Evolutionary conservation across 768 basidiomycete species (phyloP).

Genomic region (Rhizopogon vesiculosus): DNA sequence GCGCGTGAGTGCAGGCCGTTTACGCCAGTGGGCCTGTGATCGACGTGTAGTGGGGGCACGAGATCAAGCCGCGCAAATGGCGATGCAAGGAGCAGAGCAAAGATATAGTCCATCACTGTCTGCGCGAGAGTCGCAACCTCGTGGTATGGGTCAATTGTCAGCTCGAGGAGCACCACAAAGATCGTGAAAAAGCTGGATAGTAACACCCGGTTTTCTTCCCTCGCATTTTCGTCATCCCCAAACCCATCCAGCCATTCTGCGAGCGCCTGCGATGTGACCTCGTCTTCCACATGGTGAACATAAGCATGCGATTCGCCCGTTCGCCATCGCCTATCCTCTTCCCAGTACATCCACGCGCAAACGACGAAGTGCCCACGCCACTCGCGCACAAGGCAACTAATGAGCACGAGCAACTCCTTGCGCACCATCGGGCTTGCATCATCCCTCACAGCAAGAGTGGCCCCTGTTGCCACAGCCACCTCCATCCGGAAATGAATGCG

Average conservation of each 20-base stretch:
- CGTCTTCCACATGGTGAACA: slow-evolving; percentile 49
- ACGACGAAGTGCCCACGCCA: slow-evolving; percentile 96
- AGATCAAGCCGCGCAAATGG: slow-evolving; percentile 75
- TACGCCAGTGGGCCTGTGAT: slow-evolving; percentile 26
- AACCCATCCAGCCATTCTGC: slow-evolving; percentile 75
- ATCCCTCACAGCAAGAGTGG: slow-evolving; percentile 82
- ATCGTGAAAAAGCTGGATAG: slow-evolving; percentile 95
- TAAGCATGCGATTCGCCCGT: slow-evolving; percentile 23
- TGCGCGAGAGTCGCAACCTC: slow-evolving; percentile 91
- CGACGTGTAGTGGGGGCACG: slow-evolving; percentile 37
- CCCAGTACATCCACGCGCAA: slow-evolving; percentile 96
- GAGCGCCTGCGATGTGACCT: slow-evolving; percentile 66
- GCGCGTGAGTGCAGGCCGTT: slow-evolving; percentile 36
- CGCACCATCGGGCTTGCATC: slow-evolving; percentile 97
- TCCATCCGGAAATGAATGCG: slow-evolving; percentile 84
- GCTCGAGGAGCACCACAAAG: slow-evolving; percentile 80
- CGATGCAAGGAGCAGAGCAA: slow-evolving; percentile 85
- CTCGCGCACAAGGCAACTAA: slow-evolving; percentile 92
- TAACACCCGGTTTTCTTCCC: slow-evolving; percentile 77
- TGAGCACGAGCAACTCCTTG: slow-evolving; percentile 87
- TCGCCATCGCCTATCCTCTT: slow-evolving; percentile 75
- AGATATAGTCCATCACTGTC: slow-evolving; percentile 88
- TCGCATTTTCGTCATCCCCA: slow-evolving; percentile 55
- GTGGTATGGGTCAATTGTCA: slow-evolving; percentile 89
- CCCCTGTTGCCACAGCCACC: slow-evolving; percentile 86